Evolutionary conservation across 169 alveolate genomes (phyloP).

Genomic region (Plasmodium chabaudi): DNA sequence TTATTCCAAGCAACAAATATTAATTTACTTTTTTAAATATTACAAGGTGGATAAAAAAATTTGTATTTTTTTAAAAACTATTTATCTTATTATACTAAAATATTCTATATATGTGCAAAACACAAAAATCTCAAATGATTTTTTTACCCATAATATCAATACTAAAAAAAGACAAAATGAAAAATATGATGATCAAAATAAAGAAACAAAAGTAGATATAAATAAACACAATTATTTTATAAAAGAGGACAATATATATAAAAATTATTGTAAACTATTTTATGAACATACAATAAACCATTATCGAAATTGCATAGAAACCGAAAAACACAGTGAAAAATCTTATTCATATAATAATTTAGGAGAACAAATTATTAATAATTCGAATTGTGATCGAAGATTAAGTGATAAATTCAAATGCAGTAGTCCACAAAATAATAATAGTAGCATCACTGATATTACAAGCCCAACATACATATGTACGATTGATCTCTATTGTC

Average conservation of each 20-base stretch:
- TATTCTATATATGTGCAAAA: constrained; percentile 59
- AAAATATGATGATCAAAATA: background rate
- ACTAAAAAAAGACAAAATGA: background rate
- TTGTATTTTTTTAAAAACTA: constrained; percentile 29
- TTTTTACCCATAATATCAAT: background rate
- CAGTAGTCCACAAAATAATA: background rate
- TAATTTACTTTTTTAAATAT: constrained; percentile 35
- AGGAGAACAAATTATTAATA: background rate
- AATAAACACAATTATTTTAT: constrained; percentile 42
- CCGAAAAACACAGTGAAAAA: background rate
- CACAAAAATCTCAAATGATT: background rate
- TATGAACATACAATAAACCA: constrained; percentile 42
- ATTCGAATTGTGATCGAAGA: background rate
- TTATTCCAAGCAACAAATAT: constrained; percentile 10
- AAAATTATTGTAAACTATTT: constrained; percentile 59
- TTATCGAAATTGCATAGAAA: constrained; percentile 3
- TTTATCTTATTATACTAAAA: constrained; percentile 52
- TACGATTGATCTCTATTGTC: constrained; percentile 42
- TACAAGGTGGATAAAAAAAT: constrained; percentile 43
- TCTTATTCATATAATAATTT: constrained; percentile 1
- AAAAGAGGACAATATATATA: constrained; percentile 44
- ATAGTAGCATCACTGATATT: background rate
- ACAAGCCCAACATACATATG: constrained; percentile 14
- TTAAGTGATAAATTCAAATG: background rate
- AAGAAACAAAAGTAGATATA: constrained; percentile 1